Base-by-base conservation (phyloP, 1,284 basidiomycete species). In the Rhodotorula sp. region DNA sequence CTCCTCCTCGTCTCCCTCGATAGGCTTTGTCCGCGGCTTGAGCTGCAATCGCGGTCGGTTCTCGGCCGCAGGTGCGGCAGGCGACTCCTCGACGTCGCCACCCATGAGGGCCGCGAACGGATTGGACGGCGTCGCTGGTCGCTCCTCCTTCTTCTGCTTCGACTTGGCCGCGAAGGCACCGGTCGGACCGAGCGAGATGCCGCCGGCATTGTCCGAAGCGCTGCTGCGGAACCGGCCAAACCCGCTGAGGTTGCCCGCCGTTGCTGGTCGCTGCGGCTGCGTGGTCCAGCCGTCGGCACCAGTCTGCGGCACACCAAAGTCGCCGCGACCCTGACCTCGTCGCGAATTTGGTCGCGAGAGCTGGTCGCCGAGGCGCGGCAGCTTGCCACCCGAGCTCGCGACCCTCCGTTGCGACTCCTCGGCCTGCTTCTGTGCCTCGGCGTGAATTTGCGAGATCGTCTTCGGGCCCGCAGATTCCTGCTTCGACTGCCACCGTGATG, bases 391-490 rank as follows among this genome's bases (percentile, higher is more conserved):
- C 43, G 78, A 69, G 80, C 85, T 39, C 83, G 83, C 77, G 8
- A 68, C 67, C 7, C 78, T 74, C 5, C 78, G 76, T 21, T 91
- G 87, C 74, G 88, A 90, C 80, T 91, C 90, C 67, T 86, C 88
- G 80, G 89, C 89, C 83, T 92, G 90, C 79, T 89, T 86, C 39
- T 86, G 86, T 67, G 86, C 88, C 85, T 87, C 86, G 82, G 94
- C 90, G 80, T 96, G 93, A 57, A 97, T 87, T 78, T 93, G 89
- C 61, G 93, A 91, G 76, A 97, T 89, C 6, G 93, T 95, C 65
- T 91, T 87, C 23, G 95, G 91, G n/a, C 90, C 91, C 62, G 89
- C 87, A 60, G 89, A 86, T 72, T 85, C 84, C 78, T 89, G 89
- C 68, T 92, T 88, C 59, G 87, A 83, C 60, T 88, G 80, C 96